Evolutionary conservation across 75 land plant species (phyloP), one percentile per base, ranked within the genome.

Genomic region (Cunninghamia lanceolata): DNA sequence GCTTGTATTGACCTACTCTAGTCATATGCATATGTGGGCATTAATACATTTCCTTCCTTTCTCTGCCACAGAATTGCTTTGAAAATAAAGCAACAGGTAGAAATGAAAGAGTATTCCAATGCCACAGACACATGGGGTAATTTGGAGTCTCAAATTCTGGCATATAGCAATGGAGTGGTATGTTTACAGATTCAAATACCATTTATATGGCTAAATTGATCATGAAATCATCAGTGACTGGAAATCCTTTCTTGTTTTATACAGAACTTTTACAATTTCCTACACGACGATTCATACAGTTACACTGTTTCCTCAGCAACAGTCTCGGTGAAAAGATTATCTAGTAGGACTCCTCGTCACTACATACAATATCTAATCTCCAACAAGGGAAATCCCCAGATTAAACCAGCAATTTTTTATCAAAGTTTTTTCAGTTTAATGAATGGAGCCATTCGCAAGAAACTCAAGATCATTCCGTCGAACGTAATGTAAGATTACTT

Each of bases 241-340:
- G 25, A 19, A 46, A 50, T 15, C 19, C 0, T 17, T 83, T 83
- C 28, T 63, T 82, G 13, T 54, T 10, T 36, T 79, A 30, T 82
- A 25, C 89, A 96, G 96, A 93, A 95, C 68, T 93, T 96, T 84
- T 96, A 96, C 79, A 96, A 95, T 87, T 90, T 93, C 84, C 59
- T 96, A 40, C 85, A 87, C 56, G 98, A 93, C 85, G 85, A 88
- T 87, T 70, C 81, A 3, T 84, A 45, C 0, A 80, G 16, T 81
- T 84, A 89, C 9, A 25, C 1, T 46, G 9, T 46, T 8, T 46
- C 47, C 47, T 46, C 47, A 46, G 47, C 47, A 46, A 46, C 88
- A 0, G 8, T 85, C 0, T 78, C 40, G 25, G 0, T 85, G 14
- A 40, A n/a, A 34, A 82, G 34, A 39, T 10, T 50, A 15, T 21